phyloP scores from a whole-genome alignment of 306 rosid genomes.

The Quercus variabilis region DNA sequence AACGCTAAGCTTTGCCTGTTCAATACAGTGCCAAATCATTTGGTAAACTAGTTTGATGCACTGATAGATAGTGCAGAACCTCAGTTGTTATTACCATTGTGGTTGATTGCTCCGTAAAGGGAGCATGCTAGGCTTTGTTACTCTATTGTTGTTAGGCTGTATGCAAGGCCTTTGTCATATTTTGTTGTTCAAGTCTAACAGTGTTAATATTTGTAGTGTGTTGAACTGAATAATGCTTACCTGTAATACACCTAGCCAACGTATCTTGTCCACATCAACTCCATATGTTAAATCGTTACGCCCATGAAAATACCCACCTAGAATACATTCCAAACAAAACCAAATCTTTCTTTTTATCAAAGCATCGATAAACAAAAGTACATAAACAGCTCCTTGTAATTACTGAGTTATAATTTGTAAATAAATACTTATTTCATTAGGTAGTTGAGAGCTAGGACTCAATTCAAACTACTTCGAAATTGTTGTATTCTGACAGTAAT shows the following conservation, averaged over 20 bases:
- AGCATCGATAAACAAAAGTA: background rate
- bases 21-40: too few relatives aligned
- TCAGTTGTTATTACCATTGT: too few relatives aligned
- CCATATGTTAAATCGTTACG: conserved; percentile 58
- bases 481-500: too few relatives aligned
- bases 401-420: background rate
- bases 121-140: too few relatives aligned
- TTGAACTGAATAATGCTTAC: conserved; percentile 17
- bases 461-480: background rate
- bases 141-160: too few relatives aligned
- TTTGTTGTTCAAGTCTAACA: too few relatives aligned
- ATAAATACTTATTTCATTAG: background rate
- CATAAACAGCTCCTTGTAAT: background rate
- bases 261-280: conserved; percentile 61
- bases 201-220: too few relatives aligned
- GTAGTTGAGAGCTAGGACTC: conserved; percentile 3
- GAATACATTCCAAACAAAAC: conserved; percentile 28
- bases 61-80: too few relatives aligned
- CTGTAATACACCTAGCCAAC: conserved; percentile 81
- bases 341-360: background rate
- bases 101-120: too few relatives aligned
- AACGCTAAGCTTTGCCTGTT: too few relatives aligned
- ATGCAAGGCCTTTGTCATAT: too few relatives aligned
- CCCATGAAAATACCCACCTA: conserved; percentile 88
- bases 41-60: too few relatives aligned